Conservation (phyloP, 495 filamentous ascomycete species). For the Tuber microsphaerosporum region DNA sequence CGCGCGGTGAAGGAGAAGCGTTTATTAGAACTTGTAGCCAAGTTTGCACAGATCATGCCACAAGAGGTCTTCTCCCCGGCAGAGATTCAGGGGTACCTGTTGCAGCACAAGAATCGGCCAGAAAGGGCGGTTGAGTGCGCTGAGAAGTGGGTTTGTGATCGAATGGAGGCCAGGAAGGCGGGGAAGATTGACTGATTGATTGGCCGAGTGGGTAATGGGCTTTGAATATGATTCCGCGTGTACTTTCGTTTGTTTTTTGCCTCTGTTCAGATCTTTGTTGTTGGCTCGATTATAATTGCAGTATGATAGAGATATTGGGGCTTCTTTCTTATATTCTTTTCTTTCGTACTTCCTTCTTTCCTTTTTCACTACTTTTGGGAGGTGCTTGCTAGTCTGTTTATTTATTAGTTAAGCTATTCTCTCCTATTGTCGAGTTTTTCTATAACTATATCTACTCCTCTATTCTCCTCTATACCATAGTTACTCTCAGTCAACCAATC, state of each 20-base stretch:
- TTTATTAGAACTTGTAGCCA: slow-evolving; percentile 44
- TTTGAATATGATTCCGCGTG: not conserved
- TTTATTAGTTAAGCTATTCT: not conserved
- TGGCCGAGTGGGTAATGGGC: not conserved
- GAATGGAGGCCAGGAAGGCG: slow-evolving; percentile 17
- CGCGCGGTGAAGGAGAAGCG: slow-evolving; percentile 35
- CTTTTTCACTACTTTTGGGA: not conserved
- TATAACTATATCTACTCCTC: too few species aligned
- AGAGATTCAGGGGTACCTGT: slow-evolving; percentile 63
- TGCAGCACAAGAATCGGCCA: slow-evolving; percentile 59
- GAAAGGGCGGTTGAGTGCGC: slow-evolving; percentile 53
- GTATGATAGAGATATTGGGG: not conserved
- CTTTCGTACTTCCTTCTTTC: not conserved
- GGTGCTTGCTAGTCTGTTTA: not conserved
- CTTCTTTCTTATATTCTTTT: not conserved
- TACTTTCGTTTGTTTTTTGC: not conserved
- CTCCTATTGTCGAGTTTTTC: too few species aligned
- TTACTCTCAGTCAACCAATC: too few species aligned
- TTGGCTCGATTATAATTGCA: not conserved
- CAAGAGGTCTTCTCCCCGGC: slow-evolving; percentile 55
- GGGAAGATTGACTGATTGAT: slow-evolving; percentile 23
- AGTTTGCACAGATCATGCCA: slow-evolving; percentile 50
- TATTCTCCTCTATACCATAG: too few species aligned
- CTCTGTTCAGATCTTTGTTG: not conserved
- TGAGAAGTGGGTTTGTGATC: slow-evolving; percentile 50